Evolutionary conservation across 2,329 filamentous ascomycete genomes (phyloP).

Genomic region (Thelonectria discophora): DNA sequence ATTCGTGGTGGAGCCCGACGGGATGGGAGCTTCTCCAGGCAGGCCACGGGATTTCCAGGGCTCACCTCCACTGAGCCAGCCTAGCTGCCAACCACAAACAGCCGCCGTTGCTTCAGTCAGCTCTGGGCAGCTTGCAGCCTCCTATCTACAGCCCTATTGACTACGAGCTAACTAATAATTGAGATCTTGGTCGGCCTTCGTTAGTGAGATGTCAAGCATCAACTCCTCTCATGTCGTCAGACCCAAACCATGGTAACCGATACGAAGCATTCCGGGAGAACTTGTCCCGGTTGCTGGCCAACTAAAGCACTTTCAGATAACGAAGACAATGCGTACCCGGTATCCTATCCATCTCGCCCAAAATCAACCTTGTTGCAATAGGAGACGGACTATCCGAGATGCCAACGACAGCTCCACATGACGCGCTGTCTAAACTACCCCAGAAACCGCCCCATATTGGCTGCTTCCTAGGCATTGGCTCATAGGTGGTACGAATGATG

Average conservation of each 20-base stretch:
- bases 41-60: background rate
- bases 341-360: background rate
- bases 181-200: too few relatives aligned
- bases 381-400: background rate
- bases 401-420: background rate
- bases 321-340: background rate
- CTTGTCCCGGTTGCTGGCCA: constrained; percentile 5
- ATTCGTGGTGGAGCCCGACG: constrained; percentile 11
- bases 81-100: too few relatives aligned
- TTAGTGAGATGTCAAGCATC: too few relatives aligned
- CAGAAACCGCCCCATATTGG: background rate
- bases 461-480: too few relatives aligned
- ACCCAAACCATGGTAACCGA: too few relatives aligned
- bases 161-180: too few relatives aligned
- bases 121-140: too few relatives aligned
- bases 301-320: constrained; percentile 8
- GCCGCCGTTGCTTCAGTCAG: too few relatives aligned
- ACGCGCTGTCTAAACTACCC: background rate
- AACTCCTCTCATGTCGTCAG: too few relatives aligned
- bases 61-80: background rate
- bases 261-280: background rate
- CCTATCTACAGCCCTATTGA: too few relatives aligned
- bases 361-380: constrained; percentile 1
- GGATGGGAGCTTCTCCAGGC: constrained; percentile 5
- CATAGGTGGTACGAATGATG: too few relatives aligned